phyloP scores from a whole-genome alignment of 208 protist genomes.

The Histomonas meleagridis region DNA sequence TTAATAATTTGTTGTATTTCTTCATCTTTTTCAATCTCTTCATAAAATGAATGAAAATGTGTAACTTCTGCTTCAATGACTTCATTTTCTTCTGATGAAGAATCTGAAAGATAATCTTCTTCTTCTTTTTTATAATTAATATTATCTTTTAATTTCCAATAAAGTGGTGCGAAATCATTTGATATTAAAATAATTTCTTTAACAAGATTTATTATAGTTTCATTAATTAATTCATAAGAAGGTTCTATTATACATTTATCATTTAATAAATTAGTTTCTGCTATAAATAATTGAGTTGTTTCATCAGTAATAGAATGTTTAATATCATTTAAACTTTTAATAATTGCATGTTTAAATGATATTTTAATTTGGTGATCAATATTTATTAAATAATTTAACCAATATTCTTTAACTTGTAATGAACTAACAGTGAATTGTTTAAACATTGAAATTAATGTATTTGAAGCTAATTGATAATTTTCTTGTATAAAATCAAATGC shows the following conservation, averaged over 20 bases:
- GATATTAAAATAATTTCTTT: neutral
- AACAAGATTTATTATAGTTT: neutral
- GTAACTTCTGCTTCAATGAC: neutral
- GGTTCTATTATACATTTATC: neutral
- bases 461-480: neutral
- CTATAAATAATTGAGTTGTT: neutral
- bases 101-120: neutral
- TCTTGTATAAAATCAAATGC: neutral
- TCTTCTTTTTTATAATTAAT: neutral
- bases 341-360: neutral
- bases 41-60: neutral
- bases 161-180: neutral
- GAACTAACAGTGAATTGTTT: neutral
- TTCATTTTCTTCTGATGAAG: neutral
- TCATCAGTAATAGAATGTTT: conserved; percentile 27
- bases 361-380: neutral
- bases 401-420: conserved; percentile 5
- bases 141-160: neutral
- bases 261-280: neutral
- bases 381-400: neutral
- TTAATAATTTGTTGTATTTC: neutral
- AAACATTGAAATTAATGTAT: neutral
- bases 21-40: neutral
- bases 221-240: neutral
- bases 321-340: neutral